Evolutionary conservation across 1,284 basidiomycete species (phyloP).

Genomic region (Kalmanozyma brasiliensis): DNA sequence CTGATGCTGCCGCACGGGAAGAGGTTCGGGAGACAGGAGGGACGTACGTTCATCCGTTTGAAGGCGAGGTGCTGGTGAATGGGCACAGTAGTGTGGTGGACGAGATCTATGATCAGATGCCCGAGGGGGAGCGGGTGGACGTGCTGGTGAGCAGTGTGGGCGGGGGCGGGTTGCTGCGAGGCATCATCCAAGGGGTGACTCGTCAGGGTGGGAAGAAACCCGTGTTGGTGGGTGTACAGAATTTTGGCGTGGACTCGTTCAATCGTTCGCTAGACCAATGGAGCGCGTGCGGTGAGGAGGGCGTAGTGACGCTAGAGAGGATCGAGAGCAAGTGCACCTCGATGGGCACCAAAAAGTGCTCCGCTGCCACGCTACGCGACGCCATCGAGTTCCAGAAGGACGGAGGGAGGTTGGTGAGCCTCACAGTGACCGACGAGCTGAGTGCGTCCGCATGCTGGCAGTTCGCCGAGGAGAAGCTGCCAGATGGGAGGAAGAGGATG

Average conservation of each 20-base stretch:
- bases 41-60: constrained; percentile 64
- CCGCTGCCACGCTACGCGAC: constrained; percentile 28
- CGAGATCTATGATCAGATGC: constrained; percentile 25
- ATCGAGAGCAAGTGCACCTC: constrained; percentile 62
- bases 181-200: constrained; percentile 22
- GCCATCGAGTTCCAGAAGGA: constrained; percentile 39
- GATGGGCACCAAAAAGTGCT: constrained; percentile 57
- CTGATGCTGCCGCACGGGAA: constrained; percentile 32
- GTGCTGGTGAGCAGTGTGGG: constrained; percentile 30
- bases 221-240: constrained; percentile 48
- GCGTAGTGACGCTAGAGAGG: constrained; percentile 20
- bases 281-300: not conserved
- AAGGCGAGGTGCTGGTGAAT: constrained; percentile 51
- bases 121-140: constrained; percentile 2
- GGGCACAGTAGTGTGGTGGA: constrained; percentile 58
- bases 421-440: constrained; percentile 54
- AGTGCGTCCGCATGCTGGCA: constrained; percentile 46
- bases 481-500: constrained; percentile 16
- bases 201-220: constrained; percentile 2
- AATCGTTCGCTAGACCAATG: constrained; percentile 33
- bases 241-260: constrained; percentile 53
- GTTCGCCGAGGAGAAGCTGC: constrained; percentile 4
- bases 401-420: constrained; percentile 13
- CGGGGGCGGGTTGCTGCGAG: constrained; percentile 31
- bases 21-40: constrained; percentile 9